These are phyloP conservation scores for Trichomonascaceae sp. DNA, from an alignment of 1,139 yeast species.

Conservation along the genomic window DNA sequence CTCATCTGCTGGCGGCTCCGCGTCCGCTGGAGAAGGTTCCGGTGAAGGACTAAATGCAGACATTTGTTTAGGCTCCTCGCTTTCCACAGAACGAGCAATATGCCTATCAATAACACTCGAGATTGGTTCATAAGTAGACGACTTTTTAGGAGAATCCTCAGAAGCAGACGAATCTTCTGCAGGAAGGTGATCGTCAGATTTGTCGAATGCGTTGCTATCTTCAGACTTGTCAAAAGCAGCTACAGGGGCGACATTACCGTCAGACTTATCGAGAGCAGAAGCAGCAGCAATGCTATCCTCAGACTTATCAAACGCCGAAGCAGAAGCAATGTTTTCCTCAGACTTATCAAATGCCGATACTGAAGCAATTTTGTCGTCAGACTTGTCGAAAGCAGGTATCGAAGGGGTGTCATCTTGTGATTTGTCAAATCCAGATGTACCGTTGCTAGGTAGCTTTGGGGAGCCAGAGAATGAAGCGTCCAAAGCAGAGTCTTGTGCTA, in stretches of 20 bases:
- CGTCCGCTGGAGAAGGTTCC: constrained; percentile 8
- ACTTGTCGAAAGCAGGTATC: not conserved
- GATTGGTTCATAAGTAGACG: not conserved
- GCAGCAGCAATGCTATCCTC: not conserved
- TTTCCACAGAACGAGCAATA: not conserved
- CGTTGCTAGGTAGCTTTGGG: not conserved
- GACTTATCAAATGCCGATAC: not conserved
- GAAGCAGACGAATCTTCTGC: not conserved
- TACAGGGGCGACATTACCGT: not conserved
- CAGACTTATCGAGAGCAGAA: not conserved
- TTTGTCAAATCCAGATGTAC: not conserved
- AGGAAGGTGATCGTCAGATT: not conserved
- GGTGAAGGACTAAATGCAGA: constrained; percentile 9
- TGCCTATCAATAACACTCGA: not conserved
- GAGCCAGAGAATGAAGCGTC: not conserved
- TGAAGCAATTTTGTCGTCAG: not conserved
- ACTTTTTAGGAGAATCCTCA: not conserved
- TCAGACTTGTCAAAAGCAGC: not conserved
- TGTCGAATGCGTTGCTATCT: not conserved
- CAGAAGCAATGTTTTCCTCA: not conserved
- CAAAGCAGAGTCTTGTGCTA: not conserved
- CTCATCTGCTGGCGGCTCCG: constrained; percentile 8
- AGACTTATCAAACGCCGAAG: not conserved
- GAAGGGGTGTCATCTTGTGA: not conserved
- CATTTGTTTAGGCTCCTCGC: constrained; percentile 2